Base-by-base conservation (phyloP, 2,329 filamentous ascomycete genomes). In the Epicoccum sorghinum region DNA sequence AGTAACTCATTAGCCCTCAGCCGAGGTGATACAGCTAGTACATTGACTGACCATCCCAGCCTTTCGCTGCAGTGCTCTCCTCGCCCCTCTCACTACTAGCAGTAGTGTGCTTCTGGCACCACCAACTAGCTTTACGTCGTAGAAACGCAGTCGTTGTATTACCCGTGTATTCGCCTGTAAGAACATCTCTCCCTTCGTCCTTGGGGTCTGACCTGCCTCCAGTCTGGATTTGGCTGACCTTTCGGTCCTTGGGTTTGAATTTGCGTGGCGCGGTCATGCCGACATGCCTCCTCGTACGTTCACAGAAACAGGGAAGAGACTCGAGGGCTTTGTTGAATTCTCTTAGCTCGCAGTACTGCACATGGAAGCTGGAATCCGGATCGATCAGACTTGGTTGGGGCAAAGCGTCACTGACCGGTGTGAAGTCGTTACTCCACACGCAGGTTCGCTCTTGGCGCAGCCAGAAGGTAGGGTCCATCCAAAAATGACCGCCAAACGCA, bases 391-490 rank as follows among this genome's bases (percentile, higher is more conserved):
- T 67, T 1, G 70, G 70, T 9, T 69, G 69, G 3, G 69, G 67
- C 14, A 73, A 46, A 6, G 69, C 67, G 49, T 73, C 70, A 37
- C 69, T 71, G 5, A 66, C 65, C 4, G 70, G 70, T 2, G 69
- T 72, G 42, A 73, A 73, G 0, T 72, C 65, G 24, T 69, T 72
- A 23, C 66, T 70, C 70, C 70, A 73, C 1, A 72, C 65, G 40
- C 69, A 72, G 7, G 69, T 72, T 27, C 70, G 60, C 46, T 73
- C 70, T 48, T 73, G 70, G 2, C 69, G 58, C 36, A 65, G 52
- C 40, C 71, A 73, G 45, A 73, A 72, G 0, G 61, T 61, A 3
- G 70, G 70, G 8, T 73, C 62, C 69, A 73, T 73, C 50, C 64
- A 71, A 41, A 73, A 72, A 39, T 69, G 66, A 1, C 60, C 65